Conservation (phyloP, 2,329 filamentous ascomycete species). For the Cercospora canescens region DNA sequence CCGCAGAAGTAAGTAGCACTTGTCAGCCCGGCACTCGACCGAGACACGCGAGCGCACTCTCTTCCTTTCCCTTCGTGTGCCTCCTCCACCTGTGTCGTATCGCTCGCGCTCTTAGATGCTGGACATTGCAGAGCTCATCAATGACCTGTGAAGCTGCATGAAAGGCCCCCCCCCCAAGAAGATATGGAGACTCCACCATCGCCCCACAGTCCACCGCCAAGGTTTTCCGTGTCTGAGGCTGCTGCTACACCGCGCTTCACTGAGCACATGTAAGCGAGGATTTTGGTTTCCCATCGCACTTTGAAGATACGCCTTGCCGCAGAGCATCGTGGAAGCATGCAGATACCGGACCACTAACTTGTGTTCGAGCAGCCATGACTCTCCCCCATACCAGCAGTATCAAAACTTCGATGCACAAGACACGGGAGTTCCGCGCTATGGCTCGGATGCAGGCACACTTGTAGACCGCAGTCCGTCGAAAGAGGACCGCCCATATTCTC, state of each 20-base stretch:
- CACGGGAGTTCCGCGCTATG: slow-evolving; percentile 22
- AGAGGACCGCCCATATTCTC: slow-evolving; percentile 27
- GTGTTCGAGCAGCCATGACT: slow-evolving; percentile 19
- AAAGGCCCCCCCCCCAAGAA: neutral
- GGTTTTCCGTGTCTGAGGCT: slow-evolving; percentile 21
- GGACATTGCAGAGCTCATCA: neutral
- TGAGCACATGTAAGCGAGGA: slow-evolving; percentile 30
- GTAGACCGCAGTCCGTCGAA: slow-evolving; percentile 20
- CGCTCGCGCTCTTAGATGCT: neutral
- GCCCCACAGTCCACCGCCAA: slow-evolving; percentile 20
- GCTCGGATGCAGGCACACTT: slow-evolving; percentile 3
- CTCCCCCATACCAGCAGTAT: slow-evolving; percentile 30
- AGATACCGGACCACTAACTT: neutral
- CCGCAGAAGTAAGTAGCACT: neutral
- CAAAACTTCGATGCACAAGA: slow-evolving; percentile 22
- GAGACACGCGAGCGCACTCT: neutral
- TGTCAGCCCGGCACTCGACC: neutral
- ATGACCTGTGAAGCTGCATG: neutral
- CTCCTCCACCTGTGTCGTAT: neutral
- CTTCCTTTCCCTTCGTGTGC: neutral
- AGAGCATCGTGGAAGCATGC: neutral
- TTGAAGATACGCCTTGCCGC: neutral
- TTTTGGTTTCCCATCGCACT: neutral
- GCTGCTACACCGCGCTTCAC: slow-evolving; percentile 26
- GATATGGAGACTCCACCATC: slow-evolving; percentile 11